Conservation (phyloP, 1,139 yeast genomes). For the Protomyces macrosporus region DNA sequence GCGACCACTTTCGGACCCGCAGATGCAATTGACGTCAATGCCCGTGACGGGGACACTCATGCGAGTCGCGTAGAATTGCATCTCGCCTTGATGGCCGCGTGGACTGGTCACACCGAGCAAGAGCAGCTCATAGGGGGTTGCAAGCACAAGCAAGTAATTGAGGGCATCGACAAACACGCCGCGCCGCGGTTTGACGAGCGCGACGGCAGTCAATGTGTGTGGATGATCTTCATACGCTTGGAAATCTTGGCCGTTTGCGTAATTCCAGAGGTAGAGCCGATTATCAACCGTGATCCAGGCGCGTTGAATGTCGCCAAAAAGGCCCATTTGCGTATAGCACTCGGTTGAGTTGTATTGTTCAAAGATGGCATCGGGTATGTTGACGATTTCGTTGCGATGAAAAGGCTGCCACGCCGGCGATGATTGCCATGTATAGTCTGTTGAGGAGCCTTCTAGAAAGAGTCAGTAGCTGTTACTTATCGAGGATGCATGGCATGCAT, state of each 20-base stretch:
- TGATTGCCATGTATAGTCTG: conserved; percentile 34
- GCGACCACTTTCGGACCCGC: conserved; percentile 64
- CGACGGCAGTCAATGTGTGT: conserved; percentile 71
- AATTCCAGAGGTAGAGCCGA: conserved; percentile 79
- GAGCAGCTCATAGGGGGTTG: conserved; percentile 76
- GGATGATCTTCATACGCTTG: conserved; percentile 76
- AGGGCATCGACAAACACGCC: conserved; percentile 76
- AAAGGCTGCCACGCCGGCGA: conserved; percentile 60
- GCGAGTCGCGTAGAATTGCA: conserved; percentile 76
- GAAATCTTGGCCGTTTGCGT: conserved; percentile 59
- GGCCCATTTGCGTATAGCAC: conserved; percentile 70
- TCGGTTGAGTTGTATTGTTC: conserved; percentile 69
- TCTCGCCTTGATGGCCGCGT: conserved; percentile 41
- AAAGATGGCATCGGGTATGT: conserved; percentile 76
- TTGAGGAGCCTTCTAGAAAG: conserved; percentile 34
- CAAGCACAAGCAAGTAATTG: conserved; percentile 62
- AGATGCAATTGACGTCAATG: conserved; percentile 60
- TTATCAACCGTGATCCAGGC: conserved; percentile 87
- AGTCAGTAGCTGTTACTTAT: not conserved
- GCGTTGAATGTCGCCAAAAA: conserved; percentile 73
- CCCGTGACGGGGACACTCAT: conserved; percentile 76
- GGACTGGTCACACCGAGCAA: conserved; percentile 67
- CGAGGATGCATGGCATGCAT: not conserved
- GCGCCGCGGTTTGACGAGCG: conserved; percentile 70
- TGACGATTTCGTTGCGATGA: conserved; percentile 61